These are phyloP conservation scores for Trichoderma breve DNA, from an alignment of 2,329 filamentous ascomycete genomes.

Conservation along the genomic window DNA sequence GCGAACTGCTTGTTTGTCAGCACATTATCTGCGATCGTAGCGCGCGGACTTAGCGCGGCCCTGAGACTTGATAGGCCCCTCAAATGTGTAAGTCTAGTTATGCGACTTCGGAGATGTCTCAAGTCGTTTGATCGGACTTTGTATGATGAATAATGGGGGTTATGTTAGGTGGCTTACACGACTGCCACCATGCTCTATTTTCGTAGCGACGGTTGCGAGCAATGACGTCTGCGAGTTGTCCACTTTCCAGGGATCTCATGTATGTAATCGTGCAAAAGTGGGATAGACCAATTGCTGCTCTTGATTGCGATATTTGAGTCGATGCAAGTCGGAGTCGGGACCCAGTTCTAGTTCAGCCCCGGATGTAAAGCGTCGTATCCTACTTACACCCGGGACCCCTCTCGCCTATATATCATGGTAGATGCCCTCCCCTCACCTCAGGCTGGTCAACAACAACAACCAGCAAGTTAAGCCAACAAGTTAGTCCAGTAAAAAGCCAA, in stretches of 20 bases:
- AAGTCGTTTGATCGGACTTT: background rate
- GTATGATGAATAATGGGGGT: background rate
- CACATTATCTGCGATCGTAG: background rate
- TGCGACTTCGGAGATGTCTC: background rate
- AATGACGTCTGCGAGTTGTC: background rate
- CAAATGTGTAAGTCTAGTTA: background rate
- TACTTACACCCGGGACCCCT: background rate
- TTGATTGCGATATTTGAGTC: background rate
- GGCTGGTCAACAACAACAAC: background rate
- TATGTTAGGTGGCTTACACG: background rate
- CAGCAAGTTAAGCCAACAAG: background rate
- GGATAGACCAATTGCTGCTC: background rate
- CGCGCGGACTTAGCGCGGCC: background rate
- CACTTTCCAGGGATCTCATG: background rate
- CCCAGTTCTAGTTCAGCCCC: background rate
- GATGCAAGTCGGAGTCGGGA: background rate
- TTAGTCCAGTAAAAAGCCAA: conserved; percentile 17
- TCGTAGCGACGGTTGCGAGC: background rate
- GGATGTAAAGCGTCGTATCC: background rate
- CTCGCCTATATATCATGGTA: background rate
- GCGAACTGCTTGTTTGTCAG: background rate
- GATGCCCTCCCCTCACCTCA: background rate
- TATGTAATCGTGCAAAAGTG: background rate
- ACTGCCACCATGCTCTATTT: background rate
- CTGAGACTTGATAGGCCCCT: background rate